A percentile compares a stretch with the other conserved stretches of the same genome.
Conservation (phyloP, 768 basidiomycete genomes). For the Pholiota microspora region DNA sequence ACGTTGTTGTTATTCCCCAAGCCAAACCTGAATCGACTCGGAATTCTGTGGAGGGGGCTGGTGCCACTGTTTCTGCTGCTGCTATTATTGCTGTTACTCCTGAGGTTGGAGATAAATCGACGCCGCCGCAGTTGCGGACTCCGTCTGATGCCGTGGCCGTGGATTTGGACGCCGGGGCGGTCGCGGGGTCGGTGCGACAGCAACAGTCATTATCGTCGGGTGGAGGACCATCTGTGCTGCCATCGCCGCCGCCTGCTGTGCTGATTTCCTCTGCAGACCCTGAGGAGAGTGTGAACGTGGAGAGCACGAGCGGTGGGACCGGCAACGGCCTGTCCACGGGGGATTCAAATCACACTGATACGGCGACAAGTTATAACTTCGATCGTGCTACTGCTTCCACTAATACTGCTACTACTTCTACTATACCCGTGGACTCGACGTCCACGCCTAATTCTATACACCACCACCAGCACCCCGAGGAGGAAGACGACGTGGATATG, state of each 20-base stretch:
- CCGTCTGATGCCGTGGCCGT: constrained; percentile 2
- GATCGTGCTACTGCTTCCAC: neutral
- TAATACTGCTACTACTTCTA: neutral
- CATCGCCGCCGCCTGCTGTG: neutral
- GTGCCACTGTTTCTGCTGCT: neutral
- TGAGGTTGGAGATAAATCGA: neutral
- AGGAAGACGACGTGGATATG: constrained; percentile 3
- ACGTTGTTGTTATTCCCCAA: neutral
- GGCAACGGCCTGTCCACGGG: neutral
- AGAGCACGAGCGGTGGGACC: neutral
- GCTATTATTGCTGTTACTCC: neutral
- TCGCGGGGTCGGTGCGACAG: neutral
- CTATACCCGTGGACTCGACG: too few species aligned
- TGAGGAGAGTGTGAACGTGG: neutral
- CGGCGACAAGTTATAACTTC: neutral
- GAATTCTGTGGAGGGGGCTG: too few species aligned
- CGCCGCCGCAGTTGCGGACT: neutral
- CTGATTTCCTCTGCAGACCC: neutral
- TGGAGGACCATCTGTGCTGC: neutral
- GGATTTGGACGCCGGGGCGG: constrained; percentile 1
- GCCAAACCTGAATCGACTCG: neutral
- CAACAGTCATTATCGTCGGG: neutral
- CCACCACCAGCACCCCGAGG: neutral
- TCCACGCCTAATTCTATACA: neutral
- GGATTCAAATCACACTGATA: neutral